These are phyloP conservation scores for Scleromitrula shiraiana DNA, from an alignment of 2,329 filamentous ascomycete genomes.

Conservation along the genomic window DNA sequence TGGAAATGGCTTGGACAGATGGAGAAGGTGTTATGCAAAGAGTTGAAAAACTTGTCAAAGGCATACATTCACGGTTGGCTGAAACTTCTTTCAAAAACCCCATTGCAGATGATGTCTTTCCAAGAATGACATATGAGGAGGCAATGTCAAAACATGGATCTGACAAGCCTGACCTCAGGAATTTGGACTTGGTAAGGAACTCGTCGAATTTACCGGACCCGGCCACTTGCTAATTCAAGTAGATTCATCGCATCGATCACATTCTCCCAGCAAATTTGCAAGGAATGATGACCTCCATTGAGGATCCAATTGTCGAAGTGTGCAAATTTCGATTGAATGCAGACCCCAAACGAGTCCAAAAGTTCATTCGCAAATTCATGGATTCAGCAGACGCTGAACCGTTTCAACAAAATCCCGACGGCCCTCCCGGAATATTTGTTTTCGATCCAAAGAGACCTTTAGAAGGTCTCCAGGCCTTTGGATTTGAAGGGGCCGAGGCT, in stretches of 20 bases:
- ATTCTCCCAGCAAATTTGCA: slow-evolving; percentile 57
- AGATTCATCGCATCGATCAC: slow-evolving; percentile 61
- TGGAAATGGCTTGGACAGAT: slow-evolving; percentile 84
- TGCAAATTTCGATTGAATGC: slow-evolving; percentile 57
- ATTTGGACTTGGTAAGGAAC: slow-evolving; percentile 51
- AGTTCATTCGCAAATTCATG: slow-evolving; percentile 64
- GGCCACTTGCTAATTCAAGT: slow-evolving; percentile 23
- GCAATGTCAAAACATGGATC: slow-evolving; percentile 76
- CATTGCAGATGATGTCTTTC: slow-evolving; percentile 14
- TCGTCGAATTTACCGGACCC: neutral
- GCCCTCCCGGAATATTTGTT: slow-evolving; percentile 73
- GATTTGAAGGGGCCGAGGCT: slow-evolving; percentile 59
- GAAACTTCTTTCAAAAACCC: neutral
- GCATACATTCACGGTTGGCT: slow-evolving; percentile 18
- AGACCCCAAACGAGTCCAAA: slow-evolving; percentile 43
- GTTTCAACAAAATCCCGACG: slow-evolving; percentile 61
- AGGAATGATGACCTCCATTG: slow-evolving; percentile 63
- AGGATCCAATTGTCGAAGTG: slow-evolving; percentile 64
- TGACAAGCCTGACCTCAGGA: slow-evolving; percentile 87
- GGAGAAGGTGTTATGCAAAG: slow-evolving; percentile 59
- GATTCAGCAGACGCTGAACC: slow-evolving; percentile 50
- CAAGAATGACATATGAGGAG: slow-evolving; percentile 56
- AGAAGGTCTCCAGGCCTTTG: slow-evolving; percentile 68
- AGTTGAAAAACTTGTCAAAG: slow-evolving; percentile 24
- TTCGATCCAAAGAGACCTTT: slow-evolving; percentile 67